These are phyloP conservation scores for Bipolaris bicolor DNA, from an alignment of 2,329 filamentous ascomycete genomes.

Conservation along the genomic window DNA sequence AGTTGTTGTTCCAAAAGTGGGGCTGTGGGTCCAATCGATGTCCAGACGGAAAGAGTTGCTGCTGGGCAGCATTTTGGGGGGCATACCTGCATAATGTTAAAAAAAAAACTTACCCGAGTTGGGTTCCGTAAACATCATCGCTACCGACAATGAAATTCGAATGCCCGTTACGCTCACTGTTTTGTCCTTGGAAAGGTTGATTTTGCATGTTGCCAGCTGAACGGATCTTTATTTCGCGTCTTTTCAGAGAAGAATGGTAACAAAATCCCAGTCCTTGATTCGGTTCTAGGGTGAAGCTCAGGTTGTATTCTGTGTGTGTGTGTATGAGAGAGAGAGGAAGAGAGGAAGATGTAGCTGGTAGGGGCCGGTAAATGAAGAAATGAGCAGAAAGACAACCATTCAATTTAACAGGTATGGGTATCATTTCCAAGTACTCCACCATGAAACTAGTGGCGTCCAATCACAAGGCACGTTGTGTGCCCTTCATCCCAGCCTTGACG, in stretches of 20 bases:
- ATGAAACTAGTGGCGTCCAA: not conserved
- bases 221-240: not conserved
- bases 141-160: not conserved
- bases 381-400: not conserved
- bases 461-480: not conserved
- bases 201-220: not conserved
- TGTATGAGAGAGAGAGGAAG: too few relatives aligned
- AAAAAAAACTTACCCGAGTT: slow-evolving; percentile 12
- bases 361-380: not conserved
- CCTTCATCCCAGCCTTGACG: not conserved
- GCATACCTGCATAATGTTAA: slow-evolving; percentile 14
- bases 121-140: not conserved
- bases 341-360: not conserved
- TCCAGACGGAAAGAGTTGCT: too few relatives aligned
- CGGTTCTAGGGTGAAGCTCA: not conserved
- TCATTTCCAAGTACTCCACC: not conserved
- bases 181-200: not conserved
- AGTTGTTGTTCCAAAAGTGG: not conserved
- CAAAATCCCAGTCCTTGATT: not conserved
- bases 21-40: not conserved
- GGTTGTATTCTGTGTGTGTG: not conserved
- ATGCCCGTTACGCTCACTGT: not conserved
- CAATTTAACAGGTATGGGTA: too few relatives aligned
- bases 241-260: not conserved
- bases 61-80: too few relatives aligned